Evolutionary conservation across 352 stramenopile species (phyloP), one percentile per base, ranked within the genome.

Genomic region (Phytopythium sindhum): DNA sequence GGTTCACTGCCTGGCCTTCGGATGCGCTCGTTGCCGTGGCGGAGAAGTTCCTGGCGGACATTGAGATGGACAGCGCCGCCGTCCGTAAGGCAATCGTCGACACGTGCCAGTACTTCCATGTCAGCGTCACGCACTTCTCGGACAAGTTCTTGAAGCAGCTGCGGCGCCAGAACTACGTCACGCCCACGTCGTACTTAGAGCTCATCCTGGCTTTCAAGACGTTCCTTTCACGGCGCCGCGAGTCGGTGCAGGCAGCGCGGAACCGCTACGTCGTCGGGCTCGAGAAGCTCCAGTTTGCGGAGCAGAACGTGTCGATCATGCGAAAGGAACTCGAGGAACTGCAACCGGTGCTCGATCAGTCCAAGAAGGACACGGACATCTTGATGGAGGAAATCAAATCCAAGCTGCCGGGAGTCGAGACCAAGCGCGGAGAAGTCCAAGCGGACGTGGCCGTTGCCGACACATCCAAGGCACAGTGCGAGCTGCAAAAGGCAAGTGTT

Each of bases 181-280:
- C 96, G 7, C 95, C 96, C 14, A 98, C 96, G 11, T 97, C 83
- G 37, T 98, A 98, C 66, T 65, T 98, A 10, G 95, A 98, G 69
- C 80, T 98, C 19, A 98, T 98, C 42, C 72, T 96, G 17, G 90
- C 93, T 0, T 98, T 98, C 73, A 98, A 98, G 72, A 88, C 78
- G 17, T 93, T 94, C 41, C 79, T 98, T 0, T 78, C 80, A 1
- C 64, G 87, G 7, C 91, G 92, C 26, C 84, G 95, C 19, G 83
- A 93, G 15, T 81, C 92, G 12, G 90, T 98, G 14, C 80, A 90
- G 60, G 60, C 69, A 17, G 93, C 95, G 42, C 75, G 88, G 11
- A 89, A 85, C 26, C 78, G 95, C 19, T 98, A 98, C 66, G 68
- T 97, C 10, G 81, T 93, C 17, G 95, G 95, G 14, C 80, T 98